phyloP scores from a whole-genome alignment of 2,329 filamentous ascomycete species.

The Trichoderma asperellum region DNA sequence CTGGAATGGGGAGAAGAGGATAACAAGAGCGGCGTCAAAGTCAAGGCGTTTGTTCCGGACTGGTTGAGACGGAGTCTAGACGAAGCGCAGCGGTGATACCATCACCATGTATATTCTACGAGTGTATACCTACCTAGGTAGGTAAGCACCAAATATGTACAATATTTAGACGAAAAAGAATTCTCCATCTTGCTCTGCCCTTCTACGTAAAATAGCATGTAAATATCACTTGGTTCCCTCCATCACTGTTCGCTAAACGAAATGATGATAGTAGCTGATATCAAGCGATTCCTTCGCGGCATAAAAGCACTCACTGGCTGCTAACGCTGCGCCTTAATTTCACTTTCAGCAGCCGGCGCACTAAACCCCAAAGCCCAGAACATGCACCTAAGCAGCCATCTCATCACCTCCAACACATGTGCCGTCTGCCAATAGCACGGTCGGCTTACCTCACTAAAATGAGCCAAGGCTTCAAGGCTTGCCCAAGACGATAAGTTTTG shows the following conservation, averaged over 20 bases:
- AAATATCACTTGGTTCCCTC: not conserved
- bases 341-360: constrained; percentile 4
- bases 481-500: not conserved
- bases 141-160: not conserved
- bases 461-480: not conserved
- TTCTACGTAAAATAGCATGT: not conserved
- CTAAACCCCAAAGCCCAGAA: not conserved
- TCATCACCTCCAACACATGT: constrained; percentile 3
- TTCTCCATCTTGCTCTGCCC: not conserved
- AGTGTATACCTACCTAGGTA: too few relatives aligned
- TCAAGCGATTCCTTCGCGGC: not conserved
- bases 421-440: not conserved
- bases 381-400: constrained; percentile 6
- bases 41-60: constrained; percentile 82
- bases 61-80: constrained; percentile 63
- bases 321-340: constrained; percentile 6
- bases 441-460: not conserved
- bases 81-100: constrained; percentile 33
- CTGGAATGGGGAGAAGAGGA: constrained; percentile 56
- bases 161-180: not conserved
- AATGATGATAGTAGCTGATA: not conserved
- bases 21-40: constrained; percentile 48
- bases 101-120: not conserved
- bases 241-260: not conserved
- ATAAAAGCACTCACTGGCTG: not conserved